These are phyloP conservation scores for Carex parvula DNA, from an alignment of 176 grass and related monocot species.

Conservation along the genomic window DNA sequence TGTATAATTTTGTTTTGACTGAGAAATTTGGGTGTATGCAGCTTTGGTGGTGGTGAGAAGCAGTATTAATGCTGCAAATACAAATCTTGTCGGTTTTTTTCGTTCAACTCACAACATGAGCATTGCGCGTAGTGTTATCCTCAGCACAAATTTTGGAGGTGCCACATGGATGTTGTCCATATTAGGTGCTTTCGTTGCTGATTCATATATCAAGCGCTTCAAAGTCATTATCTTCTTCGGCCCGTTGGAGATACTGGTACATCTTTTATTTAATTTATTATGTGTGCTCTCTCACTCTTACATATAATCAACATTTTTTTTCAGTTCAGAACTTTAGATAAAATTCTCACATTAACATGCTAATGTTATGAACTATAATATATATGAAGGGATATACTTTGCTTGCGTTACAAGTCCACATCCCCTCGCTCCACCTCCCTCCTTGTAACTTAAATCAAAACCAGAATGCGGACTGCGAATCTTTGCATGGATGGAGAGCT, in stretches of 20 bases:
- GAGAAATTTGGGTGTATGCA: neutral
- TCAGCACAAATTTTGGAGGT: conserved; percentile 19
- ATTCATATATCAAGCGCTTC: conserved; percentile 24
- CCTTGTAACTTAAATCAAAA: conserved; percentile 19
- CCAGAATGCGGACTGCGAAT: neutral
- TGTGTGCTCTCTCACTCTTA: neutral
- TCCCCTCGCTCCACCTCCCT: conserved; percentile 22
- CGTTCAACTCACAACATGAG: conserved; percentile 18
- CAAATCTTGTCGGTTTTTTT: conserved; percentile 19
- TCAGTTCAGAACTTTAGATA: neutral
- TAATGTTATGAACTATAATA: neutral
- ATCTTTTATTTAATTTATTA: neutral
- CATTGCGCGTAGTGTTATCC: conserved; percentile 14
- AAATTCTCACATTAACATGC: neutral
- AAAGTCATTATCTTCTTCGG: conserved; percentile 20
- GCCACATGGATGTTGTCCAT: conserved; percentile 5
- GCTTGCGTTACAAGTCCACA: conserved; percentile 41
- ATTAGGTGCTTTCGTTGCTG: conserved; percentile 12
- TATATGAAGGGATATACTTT: conserved; percentile 35
- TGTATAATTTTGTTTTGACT: neutral
- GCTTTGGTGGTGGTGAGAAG: conserved; percentile 26
- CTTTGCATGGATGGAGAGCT: conserved; percentile 21
- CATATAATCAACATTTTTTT: neutral
- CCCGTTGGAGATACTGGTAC: conserved; percentile 1
- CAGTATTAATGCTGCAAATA: conserved; percentile 23